Conservation (phyloP, 148 eudicot genomes). For the Chenopodium berlandieri region DNA sequence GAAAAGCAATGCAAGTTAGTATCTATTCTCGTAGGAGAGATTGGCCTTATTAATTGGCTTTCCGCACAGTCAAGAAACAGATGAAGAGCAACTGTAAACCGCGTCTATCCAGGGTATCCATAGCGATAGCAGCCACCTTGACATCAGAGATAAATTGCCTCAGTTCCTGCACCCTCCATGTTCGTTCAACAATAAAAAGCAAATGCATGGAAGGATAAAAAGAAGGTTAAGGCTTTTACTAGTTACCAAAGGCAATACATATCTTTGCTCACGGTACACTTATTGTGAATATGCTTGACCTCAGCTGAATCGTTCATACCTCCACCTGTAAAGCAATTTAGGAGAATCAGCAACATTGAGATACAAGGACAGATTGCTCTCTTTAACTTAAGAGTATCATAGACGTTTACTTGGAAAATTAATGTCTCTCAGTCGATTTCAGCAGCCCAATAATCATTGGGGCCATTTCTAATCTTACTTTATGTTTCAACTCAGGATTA, state of each 20-base stretch:
- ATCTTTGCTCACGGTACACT: slow-evolving; percentile 69
- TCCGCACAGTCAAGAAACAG: no score
- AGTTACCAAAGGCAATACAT: slow-evolving; percentile 29
- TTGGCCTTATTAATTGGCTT: no score
- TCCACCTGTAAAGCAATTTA: slow-evolving; percentile 87
- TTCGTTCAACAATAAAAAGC: neutral
- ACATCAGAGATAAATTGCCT: neutral
- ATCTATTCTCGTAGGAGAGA: no score
- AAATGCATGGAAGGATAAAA: neutral
- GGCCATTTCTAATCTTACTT: no score
- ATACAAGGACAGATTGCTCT: slow-evolving; percentile 91
- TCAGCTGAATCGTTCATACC: slow-evolving; percentile 89
- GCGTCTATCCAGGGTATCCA: no score
- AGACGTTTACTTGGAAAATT: no score
- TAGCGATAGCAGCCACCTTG: neutral
- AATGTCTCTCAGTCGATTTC: no score
- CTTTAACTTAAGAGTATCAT: slow-evolving; percentile 28
- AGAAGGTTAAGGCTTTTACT: neutral
- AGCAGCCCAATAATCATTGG: no score
- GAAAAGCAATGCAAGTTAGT: no score
- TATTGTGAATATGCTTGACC: slow-evolving; percentile 65
- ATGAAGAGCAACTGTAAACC: no score
- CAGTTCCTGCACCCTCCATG: no score
- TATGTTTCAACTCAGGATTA: no score
- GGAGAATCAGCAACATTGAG: slow-evolving; percentile 87